Conservation (phyloP, 169 alveolate genomes). For the Plasmodium knowlesi region DNA sequence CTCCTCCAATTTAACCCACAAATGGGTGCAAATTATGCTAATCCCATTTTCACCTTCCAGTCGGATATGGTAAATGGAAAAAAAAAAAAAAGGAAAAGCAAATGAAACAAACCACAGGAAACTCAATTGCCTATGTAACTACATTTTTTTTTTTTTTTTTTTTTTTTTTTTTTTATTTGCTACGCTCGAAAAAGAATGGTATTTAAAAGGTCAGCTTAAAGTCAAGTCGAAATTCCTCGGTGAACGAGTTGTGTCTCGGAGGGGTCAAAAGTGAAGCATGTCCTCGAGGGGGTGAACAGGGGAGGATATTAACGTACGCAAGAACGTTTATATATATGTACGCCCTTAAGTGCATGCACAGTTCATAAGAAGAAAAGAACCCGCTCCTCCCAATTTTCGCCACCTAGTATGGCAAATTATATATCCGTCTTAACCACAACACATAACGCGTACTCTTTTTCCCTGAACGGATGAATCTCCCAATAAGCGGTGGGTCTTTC, state of each 20-base stretch:
- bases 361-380: not conserved
- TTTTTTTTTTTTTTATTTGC: not conserved
- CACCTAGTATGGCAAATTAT: not conserved
- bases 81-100: not conserved
- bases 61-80: not conserved
- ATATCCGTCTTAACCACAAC: not conserved
- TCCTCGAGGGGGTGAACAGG: not conserved
- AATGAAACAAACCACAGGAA: not conserved
- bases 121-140: not conserved
- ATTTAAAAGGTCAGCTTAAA: not conserved
- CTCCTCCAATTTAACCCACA: not conserved
- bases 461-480: not conserved
- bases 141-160: not conserved
- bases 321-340: not conserved
- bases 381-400: not conserved
- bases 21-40: not conserved
- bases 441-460: not conserved
- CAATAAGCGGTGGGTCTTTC: not conserved
- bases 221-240: not conserved
- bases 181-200: not conserved
- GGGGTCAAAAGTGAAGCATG: not conserved
- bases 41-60: not conserved
- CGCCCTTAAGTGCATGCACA: not conserved
- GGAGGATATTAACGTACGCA: not conserved
- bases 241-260: not conserved